Evolutionary conservation across 352 stramenopile species (phyloP).

Genomic region (Pythium phragmitis): DNA sequence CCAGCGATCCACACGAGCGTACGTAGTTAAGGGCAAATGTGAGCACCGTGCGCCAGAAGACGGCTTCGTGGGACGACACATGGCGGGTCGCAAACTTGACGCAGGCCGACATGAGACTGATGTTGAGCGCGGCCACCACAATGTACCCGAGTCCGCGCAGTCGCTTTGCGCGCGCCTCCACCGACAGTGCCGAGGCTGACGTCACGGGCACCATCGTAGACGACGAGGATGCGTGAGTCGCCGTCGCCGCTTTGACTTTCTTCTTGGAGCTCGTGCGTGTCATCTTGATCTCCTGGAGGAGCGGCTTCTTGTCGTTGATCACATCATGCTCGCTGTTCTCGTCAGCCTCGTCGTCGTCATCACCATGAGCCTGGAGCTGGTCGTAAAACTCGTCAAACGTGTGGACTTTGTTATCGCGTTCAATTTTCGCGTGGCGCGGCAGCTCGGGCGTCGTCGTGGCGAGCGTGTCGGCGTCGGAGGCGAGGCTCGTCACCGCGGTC

Average conservation of each 20-base stretch:
- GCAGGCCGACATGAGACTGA: constrained; percentile 63
- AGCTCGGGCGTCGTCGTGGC: constrained; percentile 13
- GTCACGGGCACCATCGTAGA: constrained; percentile 22
- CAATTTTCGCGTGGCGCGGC: constrained; percentile 19
- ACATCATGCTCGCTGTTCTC: neutral
- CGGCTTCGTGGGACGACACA: constrained; percentile 56
- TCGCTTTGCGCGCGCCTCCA: constrained; percentile 23
- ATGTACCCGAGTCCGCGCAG: constrained; percentile 45
- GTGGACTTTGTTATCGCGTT: constrained; percentile 24
- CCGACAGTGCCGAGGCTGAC: neutral
- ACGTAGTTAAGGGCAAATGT: constrained; percentile 54
- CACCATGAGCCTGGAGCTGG: neutral
- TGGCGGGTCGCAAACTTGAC: constrained; percentile 57
- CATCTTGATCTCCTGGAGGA: constrained; percentile 26
- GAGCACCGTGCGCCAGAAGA: constrained; percentile 61
- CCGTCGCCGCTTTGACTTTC: constrained; percentile 9
- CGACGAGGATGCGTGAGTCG: neutral
- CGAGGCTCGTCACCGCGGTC: neutral
- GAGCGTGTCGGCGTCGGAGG: neutral
- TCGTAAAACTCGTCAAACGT: constrained; percentile 28
- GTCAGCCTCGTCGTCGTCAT: neutral
- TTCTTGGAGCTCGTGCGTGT: constrained; percentile 29
- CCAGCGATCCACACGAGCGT: constrained; percentile 3
- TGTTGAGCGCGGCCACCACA: constrained; percentile 50
- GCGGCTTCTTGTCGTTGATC: constrained; percentile 13